phyloP scores from a whole-genome alignment of 352 stramenopile species.

The Globisporangium canariense region DNA sequence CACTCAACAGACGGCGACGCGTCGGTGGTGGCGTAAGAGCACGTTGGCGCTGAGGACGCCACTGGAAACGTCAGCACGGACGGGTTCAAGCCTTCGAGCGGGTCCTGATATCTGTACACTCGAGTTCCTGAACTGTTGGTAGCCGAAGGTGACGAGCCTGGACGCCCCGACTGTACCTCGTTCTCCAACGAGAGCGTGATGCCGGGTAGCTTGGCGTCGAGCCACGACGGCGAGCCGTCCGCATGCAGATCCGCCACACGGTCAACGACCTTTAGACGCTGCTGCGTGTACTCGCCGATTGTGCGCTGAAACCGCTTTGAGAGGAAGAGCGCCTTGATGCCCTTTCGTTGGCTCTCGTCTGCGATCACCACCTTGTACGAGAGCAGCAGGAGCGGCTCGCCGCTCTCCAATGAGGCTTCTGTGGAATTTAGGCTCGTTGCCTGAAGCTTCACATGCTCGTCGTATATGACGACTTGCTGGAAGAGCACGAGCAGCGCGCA shows the following conservation, averaged over 20 bases:
- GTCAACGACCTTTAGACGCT: neutral
- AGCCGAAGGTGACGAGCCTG: neutral
- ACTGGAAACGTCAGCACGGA: neutral
- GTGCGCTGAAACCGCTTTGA: conserved; percentile 14
- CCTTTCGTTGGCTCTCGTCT: conserved; percentile 20
- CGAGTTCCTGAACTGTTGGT: neutral
- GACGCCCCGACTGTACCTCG: neutral
- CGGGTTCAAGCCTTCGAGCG: neutral
- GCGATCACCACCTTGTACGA: conserved; percentile 13
- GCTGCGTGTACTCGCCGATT: conserved; percentile 1
- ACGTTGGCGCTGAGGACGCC: neutral
- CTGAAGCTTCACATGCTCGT: conserved; percentile 6
- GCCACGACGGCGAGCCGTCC: conserved; percentile 4
- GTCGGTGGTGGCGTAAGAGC: neutral
- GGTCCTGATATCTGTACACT: conserved; percentile 10
- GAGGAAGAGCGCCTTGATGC: conserved; percentile 7
- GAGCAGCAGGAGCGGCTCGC: conserved; percentile 4
- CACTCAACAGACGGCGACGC: neutral
- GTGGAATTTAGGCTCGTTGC: neutral
- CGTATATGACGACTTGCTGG: conserved; percentile 14
- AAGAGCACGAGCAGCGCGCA: conserved; percentile 22
- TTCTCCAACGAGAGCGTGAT: neutral
- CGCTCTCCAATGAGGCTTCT: neutral
- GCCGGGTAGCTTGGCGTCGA: conserved; percentile 12
- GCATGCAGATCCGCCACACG: conserved; percentile 8